phyloP scores from a whole-genome alignment of 1,284 basidiomycete species.

The Boletus sp. region DNA sequence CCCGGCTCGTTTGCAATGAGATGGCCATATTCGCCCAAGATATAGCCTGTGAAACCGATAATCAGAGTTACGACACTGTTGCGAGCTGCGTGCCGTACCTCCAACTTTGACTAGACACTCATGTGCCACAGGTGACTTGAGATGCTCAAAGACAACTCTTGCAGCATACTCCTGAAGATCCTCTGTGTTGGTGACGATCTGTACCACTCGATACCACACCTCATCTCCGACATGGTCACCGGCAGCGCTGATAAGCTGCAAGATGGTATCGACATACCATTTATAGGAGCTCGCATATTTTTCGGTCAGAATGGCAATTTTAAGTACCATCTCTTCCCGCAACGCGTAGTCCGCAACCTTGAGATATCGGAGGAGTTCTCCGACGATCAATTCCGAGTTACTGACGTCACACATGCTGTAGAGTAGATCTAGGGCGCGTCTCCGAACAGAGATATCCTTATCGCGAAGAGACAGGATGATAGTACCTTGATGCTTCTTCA shows the following conservation, averaged over 20 bases:
- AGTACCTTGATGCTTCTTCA: constrained; percentile 94
- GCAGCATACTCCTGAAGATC: constrained; percentile 95
- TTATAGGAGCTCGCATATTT: constrained; percentile 94
- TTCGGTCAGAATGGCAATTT: constrained; percentile 97
- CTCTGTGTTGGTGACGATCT: constrained; percentile 98
- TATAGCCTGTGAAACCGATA: constrained; percentile 61
- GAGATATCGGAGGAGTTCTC: constrained; percentile 89
- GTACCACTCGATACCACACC: constrained; percentile 98
- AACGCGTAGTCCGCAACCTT: constrained; percentile 93
- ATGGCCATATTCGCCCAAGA: constrained; percentile 96
- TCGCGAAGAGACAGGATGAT: constrained; percentile 94
- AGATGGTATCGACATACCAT: constrained; percentile 95
- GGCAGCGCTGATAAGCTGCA: constrained; percentile 92
- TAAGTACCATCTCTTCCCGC: constrained; percentile 97
- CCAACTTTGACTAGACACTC: constrained; percentile 98
- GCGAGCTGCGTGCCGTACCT: constrained; percentile 45
- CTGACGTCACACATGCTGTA: constrained; percentile 99
- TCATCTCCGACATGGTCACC: constrained; percentile 98
- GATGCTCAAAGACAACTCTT: constrained; percentile 87
- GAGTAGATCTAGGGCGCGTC: constrained; percentile 90
- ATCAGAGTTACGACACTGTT: constrained; percentile 14
- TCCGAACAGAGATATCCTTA: constrained; percentile 94
- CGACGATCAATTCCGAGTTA: constrained; percentile 93
- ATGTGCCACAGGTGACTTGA: constrained; percentile 86
- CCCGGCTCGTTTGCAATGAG: constrained; percentile 93